Base-by-base conservation (phyloP, 352 stramenopile species). In the Phytophthora meadii region DNA sequence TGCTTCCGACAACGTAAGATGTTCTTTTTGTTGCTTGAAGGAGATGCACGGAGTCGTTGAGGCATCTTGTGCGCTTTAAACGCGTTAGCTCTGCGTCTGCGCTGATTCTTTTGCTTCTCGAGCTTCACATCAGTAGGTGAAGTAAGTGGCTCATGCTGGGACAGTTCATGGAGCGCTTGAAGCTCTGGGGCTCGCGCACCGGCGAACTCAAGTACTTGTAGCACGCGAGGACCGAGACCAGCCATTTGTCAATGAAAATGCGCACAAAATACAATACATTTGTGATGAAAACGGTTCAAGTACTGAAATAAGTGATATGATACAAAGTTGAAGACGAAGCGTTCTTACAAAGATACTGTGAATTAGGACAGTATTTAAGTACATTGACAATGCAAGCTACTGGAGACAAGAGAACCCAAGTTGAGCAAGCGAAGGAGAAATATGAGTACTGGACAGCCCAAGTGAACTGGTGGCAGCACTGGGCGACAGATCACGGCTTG, bases 181-280 rank as follows among this genome's bases (percentile, higher is more conserved):
- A 94, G 82, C 78, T 94, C 86, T 7, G 80, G 79, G 37, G 84
- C 86, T 28, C 86, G 86, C 34, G 81, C 79, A 32, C 63, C 74
- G 19, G 87, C 84, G 52, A 94, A 93, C 32, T 93, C 81, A 30
- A 94, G 83, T 81, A 94, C 87, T 64, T 93, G 81, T 44, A 90
- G 53, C 59, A 94, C 76, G 57, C 82, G 77, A 30, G 79, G 79
- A 47, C 82, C 84, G 5, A 89, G 61, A 17, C 65, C 70, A 72
- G 58, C 54, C 70, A 72, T 76, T 65, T 32, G 12, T 8, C 14
- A 19, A 44, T 5, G 37, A 44, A 42, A 44, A 44, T 44, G 37
- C 9, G 30, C 30, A 36, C 30, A 36, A 36, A 36, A 36, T 36
- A 36, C 30, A 36, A 36, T 36, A 36, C 30, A 14, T 36, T 36